Evolutionary conservation across 805 yeast species (phyloP), one percentile per base, ranked within the genome.

Genomic region (Saturnispora saitoi): DNA sequence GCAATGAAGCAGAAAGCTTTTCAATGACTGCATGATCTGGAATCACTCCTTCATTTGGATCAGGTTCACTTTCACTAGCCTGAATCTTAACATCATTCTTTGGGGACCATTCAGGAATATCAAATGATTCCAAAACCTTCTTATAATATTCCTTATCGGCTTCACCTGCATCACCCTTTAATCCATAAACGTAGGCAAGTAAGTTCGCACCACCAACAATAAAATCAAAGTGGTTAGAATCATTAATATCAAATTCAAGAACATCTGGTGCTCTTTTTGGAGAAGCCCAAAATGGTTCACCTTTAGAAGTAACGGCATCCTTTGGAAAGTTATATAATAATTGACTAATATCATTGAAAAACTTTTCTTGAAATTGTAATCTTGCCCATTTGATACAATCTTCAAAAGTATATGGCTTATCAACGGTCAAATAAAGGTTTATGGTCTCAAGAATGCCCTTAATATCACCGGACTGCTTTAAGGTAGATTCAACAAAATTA

Each of bases 331-430:
- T 93, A 74, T 78, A 93, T 56, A 93, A 75, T 61, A 93, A 76
- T 72, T 93, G 99, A 61, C 80, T 71, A 55, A 91, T 89, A 51
- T 91, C 98, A 63, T 88, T 79, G 60, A 78, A 79, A 72, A 76
- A 93, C 68, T 87, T 87, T 58, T 71, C 72, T 70, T 91, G 96
- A 62, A 93, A 93, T 69, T 88, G 88, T 32, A 76, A 56, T 66
- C 97, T 80, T 1, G 97, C 96, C 99, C 99, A 93, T 59, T 75
- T 80, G 61, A 93, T 82, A 70, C 98, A 91, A 61, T 93, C 95
- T 58, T 89, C 96, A 63, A 91, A 93, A 3, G 81, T 78, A 58
- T 85, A 77, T 17, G 99, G 99, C 65, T 95, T 84, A 52, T 84
- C 75, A 54, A 77, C 76, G 7, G 63, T 58, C 58, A 93, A 80